Evolutionary conservation across 345 rosid genomes (phyloP), one percentile per base, ranked within the genome.

Genomic region (Cochlearia excelsa): DNA sequence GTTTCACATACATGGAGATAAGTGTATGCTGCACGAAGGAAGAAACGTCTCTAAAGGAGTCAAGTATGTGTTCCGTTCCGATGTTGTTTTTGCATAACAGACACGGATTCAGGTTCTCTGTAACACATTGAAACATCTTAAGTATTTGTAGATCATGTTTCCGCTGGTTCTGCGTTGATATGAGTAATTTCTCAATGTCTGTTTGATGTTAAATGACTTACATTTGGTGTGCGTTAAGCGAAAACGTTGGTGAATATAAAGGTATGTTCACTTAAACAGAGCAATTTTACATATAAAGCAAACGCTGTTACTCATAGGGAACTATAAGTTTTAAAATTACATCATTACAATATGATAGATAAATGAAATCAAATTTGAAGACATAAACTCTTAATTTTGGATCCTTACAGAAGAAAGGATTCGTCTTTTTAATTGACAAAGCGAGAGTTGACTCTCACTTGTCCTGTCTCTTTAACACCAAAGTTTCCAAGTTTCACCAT

Each of bases 1-100:
- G 27, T 66, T 90, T 45, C 97, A 93, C 68, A 78, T 90, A 59
- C 99, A 90, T 59, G 99, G 97, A 29, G 85, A 82, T 69, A 85
- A 84, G 69, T 87, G 99, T 53, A 71, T 90, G 97, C 68, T 93
- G 81, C 99, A 87, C 57, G 97, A 90, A 84, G 95, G 88, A 11
- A 77, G 75, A 38, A 87, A 81, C 46, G 92, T 90, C 34, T 57
- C 81, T 2, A 84, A 81, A 59, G 97, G 99, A 1, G 76, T 81
- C 65, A 90, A 93, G 80, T 93, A 89, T 67, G 82, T 93, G 47
- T 80, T 89, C 65, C 88, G 96, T 45, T 89, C 96, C 28, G 99
- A 89, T 71, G 97, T 90, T 16, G 86, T 75, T 75, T 93, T 93
- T 80, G 97, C 95, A 63, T 85, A 80, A 84, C 57, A 5, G 48